Base-by-base conservation (phyloP, 768 basidiomycete genomes). In the Lyophyllum shimeji region DNA sequence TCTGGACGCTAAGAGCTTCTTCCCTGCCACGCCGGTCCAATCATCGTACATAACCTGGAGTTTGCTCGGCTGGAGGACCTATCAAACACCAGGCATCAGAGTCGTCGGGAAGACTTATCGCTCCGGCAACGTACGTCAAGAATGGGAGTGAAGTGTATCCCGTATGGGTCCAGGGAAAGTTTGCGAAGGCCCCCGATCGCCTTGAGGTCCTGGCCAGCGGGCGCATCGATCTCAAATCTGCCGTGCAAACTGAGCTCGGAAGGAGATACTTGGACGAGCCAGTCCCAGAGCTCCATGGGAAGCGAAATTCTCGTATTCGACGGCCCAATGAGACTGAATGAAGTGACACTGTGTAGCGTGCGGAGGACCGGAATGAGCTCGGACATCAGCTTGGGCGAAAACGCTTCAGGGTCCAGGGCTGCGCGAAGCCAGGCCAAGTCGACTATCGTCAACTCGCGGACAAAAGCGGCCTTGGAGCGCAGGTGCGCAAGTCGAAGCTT, bases 401-500 rank as follows among this genome's bases (percentile, higher is more conserved):
- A 12, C 7, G 34, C 34, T 37, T 43, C 12, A 9, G 29, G n/a
- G n/a, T n/a, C n/a, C 40, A 29, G 9, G 43, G 17, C 45, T 13
- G 3, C 34, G 7, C 34, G 9, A 29, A 15, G 29, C 33, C 17
- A n/a, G 3, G 27, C 43, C n/a, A 45, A 12, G 21, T 53, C 52
- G 7, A 44, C 34, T 27, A 53, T 34, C 12, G 23, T 23, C 33
- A 53, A 43, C 11, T 31, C 33, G 42, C 52, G 29, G 8, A 53
- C 52, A 29, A 53, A 53, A 15, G 20, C 24, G 39, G 52, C 52
- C 39, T 53, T 53, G 8, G 44, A 46, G 23, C 45, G 33, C 21
- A 53, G 37, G 24, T 53, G 52, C n/a, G 52, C 52, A 37, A 53
- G 52, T 46, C 45, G 52, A 17, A 46, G 31, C n/a, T 43, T 29